A percentile compares a stretch with the other conserved stretches of the same genome.
Evolutionary conservation across 441 rosid genomes (phyloP).

Genomic region (Populus trichocarpa): DNA sequence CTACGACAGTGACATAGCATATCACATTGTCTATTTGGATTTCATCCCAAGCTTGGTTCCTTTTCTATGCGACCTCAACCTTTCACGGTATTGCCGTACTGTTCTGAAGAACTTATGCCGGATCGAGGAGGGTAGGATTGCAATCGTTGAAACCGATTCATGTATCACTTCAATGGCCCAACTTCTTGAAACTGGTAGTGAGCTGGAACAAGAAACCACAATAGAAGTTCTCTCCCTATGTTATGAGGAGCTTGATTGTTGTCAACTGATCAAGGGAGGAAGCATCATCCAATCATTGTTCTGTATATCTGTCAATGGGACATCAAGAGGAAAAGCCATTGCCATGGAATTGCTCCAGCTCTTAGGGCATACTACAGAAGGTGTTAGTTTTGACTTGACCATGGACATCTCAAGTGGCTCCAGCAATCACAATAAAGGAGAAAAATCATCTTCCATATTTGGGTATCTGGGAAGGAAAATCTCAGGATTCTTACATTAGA

Average conservation of each 20-base stretch:
- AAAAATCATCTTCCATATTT: constrained; percentile 14
- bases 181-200: constrained; percentile 22
- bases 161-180: constrained; percentile 22
- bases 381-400: neutral
- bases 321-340: constrained; percentile 12
- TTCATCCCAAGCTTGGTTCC: constrained; percentile 27
- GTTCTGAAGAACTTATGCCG: constrained; percentile 28
- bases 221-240: constrained; percentile 24
- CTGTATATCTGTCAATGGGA: constrained; percentile 19
- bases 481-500: constrained; percentile 13
- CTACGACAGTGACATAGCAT: constrained; percentile 12
- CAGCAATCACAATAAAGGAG: neutral
- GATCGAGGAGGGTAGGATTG: constrained; percentile 24
- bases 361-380: constrained; percentile 5
- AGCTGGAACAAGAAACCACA: constrained; percentile 27
- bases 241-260: constrained; percentile 1
- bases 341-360: constrained; percentile 22
- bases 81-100: constrained; percentile 26
- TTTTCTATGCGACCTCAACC: constrained; percentile 23
- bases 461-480: constrained; percentile 15
- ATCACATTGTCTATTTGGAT: constrained; percentile 36
- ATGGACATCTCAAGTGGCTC: neutral
- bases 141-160: constrained; percentile 19
- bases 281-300: constrained; percentile 12
- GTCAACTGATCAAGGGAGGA: constrained; percentile 13